Evolutionary conservation across 768 basidiomycete genomes (phyloP), one percentile per base, ranked within the genome.

Genomic region (Favolaschia claudopus): DNA sequence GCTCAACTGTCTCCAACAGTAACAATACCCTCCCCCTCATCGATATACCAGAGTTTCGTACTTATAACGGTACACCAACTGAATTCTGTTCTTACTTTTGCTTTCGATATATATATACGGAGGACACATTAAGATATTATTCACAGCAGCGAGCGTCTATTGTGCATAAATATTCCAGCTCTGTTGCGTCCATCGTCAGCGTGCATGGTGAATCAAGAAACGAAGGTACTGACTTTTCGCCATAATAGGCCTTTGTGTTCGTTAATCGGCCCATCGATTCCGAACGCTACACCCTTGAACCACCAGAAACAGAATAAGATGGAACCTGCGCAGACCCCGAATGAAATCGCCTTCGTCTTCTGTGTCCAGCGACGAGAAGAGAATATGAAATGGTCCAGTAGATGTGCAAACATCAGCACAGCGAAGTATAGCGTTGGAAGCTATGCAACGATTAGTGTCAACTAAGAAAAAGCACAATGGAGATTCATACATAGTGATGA

Each of bases 381-480:
- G 78, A 99, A 98, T 67, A 99, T 77, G 74, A 95, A 92, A 72
- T 97, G 95, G 74, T 99, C 96, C 60, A 96, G 81, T 54, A 99
- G 73, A 72, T 97, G 94, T 0, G 89, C 92, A 40, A 89, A 78
- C 91, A 96, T 94, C 49, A 99, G 76, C 44, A 99, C 93, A 22
- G 95, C 84, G 76, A 99, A 99, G 79, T 95, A 99, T n/a, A 98
- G 80, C 0, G 96, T 95, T 6, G 96, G 96, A 10, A 99, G 87
- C 92, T 95, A 56, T 25, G 48, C 9, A 38, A 33, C 19, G 20
- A 37, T 32, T 34, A 42, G n/a, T 34, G 31, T 44, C 19, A 24
- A 55, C 32, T 12, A 64, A 20, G 22, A 45, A 33, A 43, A 29
- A 25, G 25, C n/a, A 19, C 54, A 17, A 38, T n/a, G 44, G 47